Conservation (phyloP, 495 filamentous ascomycete genomes). For the Neurospora discreta region DNA sequence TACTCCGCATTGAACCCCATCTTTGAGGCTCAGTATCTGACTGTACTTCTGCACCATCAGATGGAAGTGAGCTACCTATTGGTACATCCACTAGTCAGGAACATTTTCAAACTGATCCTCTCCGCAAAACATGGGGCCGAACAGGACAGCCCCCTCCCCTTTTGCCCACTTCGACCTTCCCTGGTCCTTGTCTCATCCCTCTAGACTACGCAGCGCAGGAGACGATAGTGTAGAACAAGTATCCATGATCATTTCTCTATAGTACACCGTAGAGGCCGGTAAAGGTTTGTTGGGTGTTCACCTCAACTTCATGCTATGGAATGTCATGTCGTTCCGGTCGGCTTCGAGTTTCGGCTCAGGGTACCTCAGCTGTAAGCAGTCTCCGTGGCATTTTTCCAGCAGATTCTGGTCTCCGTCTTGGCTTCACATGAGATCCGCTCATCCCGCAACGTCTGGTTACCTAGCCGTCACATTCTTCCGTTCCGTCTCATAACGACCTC, state of each 20-base stretch:
- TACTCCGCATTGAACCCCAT: background rate
- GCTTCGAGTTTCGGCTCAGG: background rate
- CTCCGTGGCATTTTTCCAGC: background rate
- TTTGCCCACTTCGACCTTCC: background rate
- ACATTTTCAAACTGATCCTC: background rate
- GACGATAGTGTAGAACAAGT: background rate
- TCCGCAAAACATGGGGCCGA: background rate
- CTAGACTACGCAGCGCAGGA: background rate
- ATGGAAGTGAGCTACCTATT: background rate
- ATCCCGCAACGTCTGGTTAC: background rate
- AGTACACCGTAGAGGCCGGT: background rate
- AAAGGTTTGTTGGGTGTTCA: background rate
- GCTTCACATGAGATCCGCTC: background rate
- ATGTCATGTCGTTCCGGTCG: background rate
- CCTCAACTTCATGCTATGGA: background rate
- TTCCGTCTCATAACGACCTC: background rate
- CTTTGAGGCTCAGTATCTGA: background rate
- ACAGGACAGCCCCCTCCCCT: background rate
- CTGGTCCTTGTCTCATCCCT: background rate
- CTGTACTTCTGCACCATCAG: background rate
- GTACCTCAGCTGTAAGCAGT: background rate
- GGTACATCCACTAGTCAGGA: background rate
- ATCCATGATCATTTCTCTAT: background rate
- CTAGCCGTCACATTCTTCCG: background rate
- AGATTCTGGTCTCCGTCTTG: background rate